Base-by-base conservation (phyloP, 148 eudicot species). In the Rhododendron ovatum region DNA sequence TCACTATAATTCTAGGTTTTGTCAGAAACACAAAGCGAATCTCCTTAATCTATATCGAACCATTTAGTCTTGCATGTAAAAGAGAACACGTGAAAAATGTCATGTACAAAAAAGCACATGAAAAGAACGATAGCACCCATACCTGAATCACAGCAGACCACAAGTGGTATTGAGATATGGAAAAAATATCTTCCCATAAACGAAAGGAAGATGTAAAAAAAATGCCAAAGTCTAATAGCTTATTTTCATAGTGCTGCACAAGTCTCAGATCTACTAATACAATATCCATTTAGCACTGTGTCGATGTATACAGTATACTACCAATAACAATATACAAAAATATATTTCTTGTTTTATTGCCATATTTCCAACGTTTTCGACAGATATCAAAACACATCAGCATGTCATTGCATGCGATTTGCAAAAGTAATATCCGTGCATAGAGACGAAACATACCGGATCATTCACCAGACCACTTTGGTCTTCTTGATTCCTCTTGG, bases 401-500 rank as follows among this genome's bases (percentile, higher is more conserved):
- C 35, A 79, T 45, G 55, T n/a, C 59, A 48, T 48, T 47, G 51
- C 80, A 77, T 22, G 26, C 6, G 0, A 65, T 78, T 24, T 22
- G 35, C 15, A 47, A 47, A 78, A 45, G 81, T 78, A 18, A 45
- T 45, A 78, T 78, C 79, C 63, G 20, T 80, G 84, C 82, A 82
- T 73, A 88, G 79, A 82, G 82, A 67, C 80, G 65, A 43, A 86
- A 91, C 98, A 90, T 98, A 98, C 99, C 98, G 86, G 89, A 89
- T 98, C 98, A 85, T 90, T 92, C 85, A 83, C 85, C 73, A 78
- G 91, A 83, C 91, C 90, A 87, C 91, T 87, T 81, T 86, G 91
- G 63, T 92, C 95, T 69, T 95, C 96, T 83, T 88, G 95, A 84
- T 88, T 92, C 90, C 91, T 94, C 91, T 91, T 94, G 53, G 94